A percentile compares a stretch with the other conserved stretches of the same genome.
Conservation (phyloP, 2,329 filamentous ascomycete species). For the Tolypocladium tropicale region DNA sequence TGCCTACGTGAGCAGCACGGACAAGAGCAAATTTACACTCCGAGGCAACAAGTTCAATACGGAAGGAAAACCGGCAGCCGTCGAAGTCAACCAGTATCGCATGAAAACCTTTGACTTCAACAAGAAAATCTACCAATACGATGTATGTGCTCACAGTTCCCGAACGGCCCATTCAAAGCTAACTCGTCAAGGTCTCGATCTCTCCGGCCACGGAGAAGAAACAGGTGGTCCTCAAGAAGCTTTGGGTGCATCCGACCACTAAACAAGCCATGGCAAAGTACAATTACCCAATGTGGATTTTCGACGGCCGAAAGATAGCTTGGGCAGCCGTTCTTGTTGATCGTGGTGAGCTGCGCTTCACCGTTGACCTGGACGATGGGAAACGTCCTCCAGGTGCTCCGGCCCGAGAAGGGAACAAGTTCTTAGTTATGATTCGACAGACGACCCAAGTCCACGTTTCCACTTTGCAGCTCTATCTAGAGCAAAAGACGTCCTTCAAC, state of each 20-base stretch:
- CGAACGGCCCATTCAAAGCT: slow-evolving; percentile 1
- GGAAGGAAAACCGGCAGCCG: slow-evolving; percentile 40
- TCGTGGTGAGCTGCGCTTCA: slow-evolving; percentile 41
- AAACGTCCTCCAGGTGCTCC: slow-evolving; percentile 28
- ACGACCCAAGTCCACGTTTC: slow-evolving; percentile 61
- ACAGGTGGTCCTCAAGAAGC: slow-evolving; percentile 57
- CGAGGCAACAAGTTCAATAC: slow-evolving; percentile 38
- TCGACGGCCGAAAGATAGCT: slow-evolving; percentile 74
- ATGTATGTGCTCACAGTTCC: slow-evolving; percentile 47
- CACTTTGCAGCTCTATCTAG: slow-evolving; percentile 56
- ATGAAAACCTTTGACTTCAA: slow-evolving; percentile 48
- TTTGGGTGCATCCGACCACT: slow-evolving; percentile 59
- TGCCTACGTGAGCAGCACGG: slow-evolving; percentile 32
- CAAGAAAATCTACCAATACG: slow-evolving; percentile 68
- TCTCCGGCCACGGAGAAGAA: slow-evolving; percentile 52
- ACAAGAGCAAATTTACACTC: slow-evolving; percentile 23
- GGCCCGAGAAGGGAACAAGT: slow-evolving; percentile 32
- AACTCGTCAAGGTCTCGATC: slow-evolving; percentile 46
- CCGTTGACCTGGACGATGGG: slow-evolving; percentile 65
- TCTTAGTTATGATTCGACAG: slow-evolving; percentile 51
- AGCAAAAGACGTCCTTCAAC: slow-evolving; percentile 48
- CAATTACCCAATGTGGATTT: slow-evolving; percentile 49
- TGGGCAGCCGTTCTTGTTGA: slow-evolving; percentile 48
- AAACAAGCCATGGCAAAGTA: slow-evolving; percentile 41
- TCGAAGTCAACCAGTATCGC: slow-evolving; percentile 66